Evolutionary conservation across 164 flowering plant genomes (phyloP).

Genomic region (Dillenia turbinata): DNA sequence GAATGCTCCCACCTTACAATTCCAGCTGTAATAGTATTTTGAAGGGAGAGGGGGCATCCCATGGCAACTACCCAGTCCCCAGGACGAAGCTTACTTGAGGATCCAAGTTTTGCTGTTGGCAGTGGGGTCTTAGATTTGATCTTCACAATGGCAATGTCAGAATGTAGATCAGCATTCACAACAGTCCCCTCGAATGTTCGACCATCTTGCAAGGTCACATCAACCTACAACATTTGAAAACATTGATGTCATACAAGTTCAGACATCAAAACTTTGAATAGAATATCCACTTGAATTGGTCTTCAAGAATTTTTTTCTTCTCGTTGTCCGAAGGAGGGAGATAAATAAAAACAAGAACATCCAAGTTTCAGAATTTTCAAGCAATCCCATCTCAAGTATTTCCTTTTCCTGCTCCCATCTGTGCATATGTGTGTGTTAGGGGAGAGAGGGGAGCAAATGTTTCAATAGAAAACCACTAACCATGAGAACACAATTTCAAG

Average conservation of each 20-base stretch:
- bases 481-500: not conserved
- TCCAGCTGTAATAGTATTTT: conserved; percentile 95
- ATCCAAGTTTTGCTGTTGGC: conserved; percentile 81
- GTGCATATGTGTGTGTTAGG: too few species aligned
- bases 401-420: too few species aligned
- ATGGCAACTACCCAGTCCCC: conserved; percentile 95
- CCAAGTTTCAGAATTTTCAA: too few species aligned
- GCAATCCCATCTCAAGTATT: too few species aligned
- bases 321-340: not conserved
- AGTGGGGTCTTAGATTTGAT: conserved; percentile 80
- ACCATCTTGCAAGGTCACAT: conserved; percentile 95
- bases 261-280: too few species aligned
- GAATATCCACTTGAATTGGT: too few species aligned
- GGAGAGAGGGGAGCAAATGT: too few species aligned
- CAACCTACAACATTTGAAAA: conserved; percentile 46
- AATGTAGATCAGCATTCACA: conserved; percentile 79
- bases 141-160: conserved; percentile 90
- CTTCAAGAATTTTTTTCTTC: too few species aligned
- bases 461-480: not conserved
- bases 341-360: not conserved
- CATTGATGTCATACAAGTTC: not conserved
- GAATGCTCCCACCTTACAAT: conserved; percentile 59
- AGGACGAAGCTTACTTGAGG: conserved; percentile 79
- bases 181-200: conserved; percentile 83
- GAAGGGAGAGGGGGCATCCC: conserved; percentile 94